phyloP scores from a whole-genome alignment of 768 basidiomycete species.

The Terana coerulea region DNA sequence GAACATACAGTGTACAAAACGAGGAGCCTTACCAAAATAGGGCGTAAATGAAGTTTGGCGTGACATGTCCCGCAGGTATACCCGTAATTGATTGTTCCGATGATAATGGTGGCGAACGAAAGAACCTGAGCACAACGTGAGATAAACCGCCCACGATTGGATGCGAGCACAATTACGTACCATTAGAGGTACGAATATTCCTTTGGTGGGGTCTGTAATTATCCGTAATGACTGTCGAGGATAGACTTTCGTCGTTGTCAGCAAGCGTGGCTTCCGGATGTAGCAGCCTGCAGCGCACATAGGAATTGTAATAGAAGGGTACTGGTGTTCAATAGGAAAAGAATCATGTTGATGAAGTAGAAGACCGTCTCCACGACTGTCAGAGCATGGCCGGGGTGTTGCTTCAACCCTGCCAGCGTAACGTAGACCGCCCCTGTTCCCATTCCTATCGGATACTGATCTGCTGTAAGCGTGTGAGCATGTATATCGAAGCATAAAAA shows the following conservation, averaged over 20 bases:
- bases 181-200: conserved; percentile 40
- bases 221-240: conserved; percentile 39
- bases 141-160: too few relatives aligned
- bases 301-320: conserved; percentile 42
- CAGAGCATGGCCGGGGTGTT: conserved; percentile 27
- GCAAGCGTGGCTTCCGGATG: background rate
- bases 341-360: conserved; percentile 42
- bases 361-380: conserved; percentile 38
- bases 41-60: conserved; percentile 33
- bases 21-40: conserved; percentile 40
- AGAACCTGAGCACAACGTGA: conserved; percentile 41
- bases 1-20: background rate
- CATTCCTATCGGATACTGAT: conserved; percentile 46
- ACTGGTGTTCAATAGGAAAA: conserved; percentile 40
- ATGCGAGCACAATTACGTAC: too few relatives aligned
- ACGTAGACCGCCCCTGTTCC: conserved; percentile 48
- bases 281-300: conserved; percentile 26
- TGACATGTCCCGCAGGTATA: conserved; percentile 34
- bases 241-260: conserved; percentile 31
- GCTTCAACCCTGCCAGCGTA: conserved; percentile 38
- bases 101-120: conserved; percentile 48
- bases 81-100: conserved; percentile 46
- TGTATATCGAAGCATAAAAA: conserved; percentile 7
- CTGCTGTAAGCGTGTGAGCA: conserved; percentile 14
- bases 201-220: conserved; percentile 41